Evolutionary conservation across 495 filamentous ascomycete genomes (phyloP), one percentile per base, ranked within the genome.

Genomic region (Hypoxylon intermedium): DNA sequence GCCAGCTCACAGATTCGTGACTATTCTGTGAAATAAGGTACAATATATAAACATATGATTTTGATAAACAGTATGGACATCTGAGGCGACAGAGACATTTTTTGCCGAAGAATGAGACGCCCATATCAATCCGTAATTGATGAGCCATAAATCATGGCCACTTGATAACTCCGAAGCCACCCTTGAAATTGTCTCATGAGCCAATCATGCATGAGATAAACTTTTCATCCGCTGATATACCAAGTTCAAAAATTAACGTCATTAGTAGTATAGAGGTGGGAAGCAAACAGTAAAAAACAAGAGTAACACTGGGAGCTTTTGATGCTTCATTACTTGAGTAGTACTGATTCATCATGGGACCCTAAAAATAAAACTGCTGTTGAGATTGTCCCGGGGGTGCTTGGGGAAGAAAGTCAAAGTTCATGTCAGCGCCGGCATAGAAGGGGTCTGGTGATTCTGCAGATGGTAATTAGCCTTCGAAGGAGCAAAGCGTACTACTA

Each of bases 391-490:
- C 79, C 1, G 79, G 78, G 11, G 77, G 75, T 0, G 79, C 73
- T 23, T 80, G 77, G 0, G 79, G 75, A 4, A 79, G 56, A 41
- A 82, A 82, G 58, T 82, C 79, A 57, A 82, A 82, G 49, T 77
- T 80, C 76, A 82, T 78, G 59, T 80, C 78, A 21, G 75, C 60
- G 13, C 74, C 77, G 9, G 70, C 75, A 46, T 80, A 79, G 65
- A 78, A 82, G 0, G 79, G 79, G 59, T 82, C 76, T 9, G 79
- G 79, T 0, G 74, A 74, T 69, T 80, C 79, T 80, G 42, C 13
- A 18, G 20, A 56, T 6, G 24, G 51, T 19, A 57, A 43, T 51
- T 38, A 61, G 43, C 16, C n/a, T 34, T 0, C 36, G 18, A 53
- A 49, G 37, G 21, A n/a, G 18, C 19, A 4, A 24, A 30, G 28